These are phyloP conservation scores for Rhizopogon rudus DNA, from an alignment of 768 basidiomycete genomes.

Conservation along the genomic window DNA sequence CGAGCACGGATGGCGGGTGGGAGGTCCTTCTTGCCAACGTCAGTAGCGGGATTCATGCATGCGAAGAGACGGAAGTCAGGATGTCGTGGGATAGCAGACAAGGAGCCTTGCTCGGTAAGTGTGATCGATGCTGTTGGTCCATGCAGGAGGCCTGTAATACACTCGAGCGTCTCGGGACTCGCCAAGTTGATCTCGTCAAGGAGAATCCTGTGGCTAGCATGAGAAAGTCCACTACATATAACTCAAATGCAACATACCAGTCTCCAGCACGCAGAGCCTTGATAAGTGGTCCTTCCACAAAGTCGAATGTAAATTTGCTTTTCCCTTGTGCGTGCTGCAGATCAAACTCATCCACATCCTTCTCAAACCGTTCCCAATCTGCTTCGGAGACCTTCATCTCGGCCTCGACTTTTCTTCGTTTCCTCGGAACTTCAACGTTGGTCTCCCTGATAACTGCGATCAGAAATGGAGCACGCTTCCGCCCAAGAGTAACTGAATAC, in stretches of 20 bases:
- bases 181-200: conserved; percentile 97
- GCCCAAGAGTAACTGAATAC: conserved; percentile 2
- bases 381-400: conserved; percentile 39
- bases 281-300: conserved; percentile 94
- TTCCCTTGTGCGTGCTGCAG: conserved; percentile 83
- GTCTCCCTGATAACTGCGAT: conserved; percentile 4
- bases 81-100: conserved; percentile 88
- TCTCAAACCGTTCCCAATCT: conserved; percentile 65
- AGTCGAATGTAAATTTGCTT: conserved; percentile 89
- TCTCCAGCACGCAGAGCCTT: conserved; percentile 84
- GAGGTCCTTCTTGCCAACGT: conserved; percentile 97
- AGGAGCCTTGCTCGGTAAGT: conserved; percentile 86
- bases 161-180: conserved; percentile 90
- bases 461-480: conserved; percentile 8
- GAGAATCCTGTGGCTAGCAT: conserved; percentile 58
- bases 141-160: conserved; percentile 82
- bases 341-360: conserved; percentile 75
- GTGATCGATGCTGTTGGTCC: conserved; percentile 87
- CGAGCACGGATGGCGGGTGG: conserved; percentile 84
- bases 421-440: conserved; percentile 49
- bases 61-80: conserved; percentile 95
- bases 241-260: conserved; percentile 56
- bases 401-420: conserved; percentile 61
- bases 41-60: conserved; percentile 99
- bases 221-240: background rate